Evolutionary conservation across 164 flowering plant species (phyloP), one percentile per base, ranked within the genome.

Genomic region (Chloranthus sessilifolius): DNA sequence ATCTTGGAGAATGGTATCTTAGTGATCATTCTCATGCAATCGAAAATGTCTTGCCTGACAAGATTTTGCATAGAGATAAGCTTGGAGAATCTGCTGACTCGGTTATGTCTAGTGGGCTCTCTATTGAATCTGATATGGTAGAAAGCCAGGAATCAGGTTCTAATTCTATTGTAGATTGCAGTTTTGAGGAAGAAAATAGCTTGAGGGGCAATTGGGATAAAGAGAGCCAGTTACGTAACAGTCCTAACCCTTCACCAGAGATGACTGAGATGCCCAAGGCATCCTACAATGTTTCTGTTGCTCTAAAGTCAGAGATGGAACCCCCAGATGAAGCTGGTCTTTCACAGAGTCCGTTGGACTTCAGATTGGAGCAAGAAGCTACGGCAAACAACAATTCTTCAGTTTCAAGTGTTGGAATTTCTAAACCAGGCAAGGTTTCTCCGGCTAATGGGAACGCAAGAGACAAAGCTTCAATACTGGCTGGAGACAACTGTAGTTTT

Each of bases 31-130:
- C 47, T 40, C 30, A 35, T 49, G 44, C 50, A 35, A 51, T 31
- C 6, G 57, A 34, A 56, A 50, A 20, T 38, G 39, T 21, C 46
- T 38, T 62, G 41, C n/a, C 57, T 10, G 45, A n/a, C 43, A 58
- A 59, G 5, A 35, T 22, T 30, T 22, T 41, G 30, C 44, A 37
- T 39, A 17, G 45, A 47, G 29, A 33, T 30, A 23, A 36, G 30
- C 44, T 33, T 39, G 16, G 45, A 47, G 29, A 33, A 10, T 20
- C 40, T 11, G 25, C 58, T 0, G 28, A 28, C 23, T 31, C 17
- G 20, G 30, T 33, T n/a, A 29, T 50, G 47, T 43, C 52, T 29
- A 33, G 51, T 6, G 44, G 29, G 20, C 8, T 28, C 6, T 39
- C 43, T 11, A 23, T 49, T 37, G 59, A 35, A 40, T 27, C 30